Conservation (phyloP, 257 asterid species). For the Lavandula angustifolia region DNA sequence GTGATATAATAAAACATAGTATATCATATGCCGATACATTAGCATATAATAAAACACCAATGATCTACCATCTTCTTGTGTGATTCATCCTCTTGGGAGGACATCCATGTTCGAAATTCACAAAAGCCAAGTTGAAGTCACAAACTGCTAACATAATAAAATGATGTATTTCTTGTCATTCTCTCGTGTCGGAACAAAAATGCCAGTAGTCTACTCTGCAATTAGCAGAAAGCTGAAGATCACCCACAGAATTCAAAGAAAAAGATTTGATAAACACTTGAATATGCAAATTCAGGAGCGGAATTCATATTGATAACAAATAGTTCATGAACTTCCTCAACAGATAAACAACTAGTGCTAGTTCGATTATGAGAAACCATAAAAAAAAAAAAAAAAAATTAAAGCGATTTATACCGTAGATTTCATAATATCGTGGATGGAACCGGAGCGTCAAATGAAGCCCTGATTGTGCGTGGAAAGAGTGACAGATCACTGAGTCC, state of each 20-base stretch:
- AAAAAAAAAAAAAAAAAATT: background rate
- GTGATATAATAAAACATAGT: constrained; percentile 28
- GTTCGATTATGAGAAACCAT: background rate
- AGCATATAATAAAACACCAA: constrained; percentile 4
- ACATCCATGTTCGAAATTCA: constrained; percentile 31
- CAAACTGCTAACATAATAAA: background rate
- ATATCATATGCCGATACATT: constrained; percentile 13
- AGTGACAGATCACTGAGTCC: constrained; percentile 49
- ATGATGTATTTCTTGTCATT: constrained; percentile 3
- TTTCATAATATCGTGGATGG: constrained; percentile 57
- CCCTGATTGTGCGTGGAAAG: constrained; percentile 58
- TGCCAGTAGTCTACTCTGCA: constrained; percentile 15
- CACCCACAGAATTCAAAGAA: background rate
- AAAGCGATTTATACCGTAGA: constrained; percentile 44
- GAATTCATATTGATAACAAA: background rate
- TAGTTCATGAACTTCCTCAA: background rate
- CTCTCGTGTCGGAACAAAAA: constrained; percentile 5
- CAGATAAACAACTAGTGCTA: constrained; percentile 22
- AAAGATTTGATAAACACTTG: background rate
- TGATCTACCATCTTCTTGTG: constrained; percentile 31
- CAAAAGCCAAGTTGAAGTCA: constrained; percentile 15
- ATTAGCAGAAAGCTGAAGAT: constrained; percentile 15
- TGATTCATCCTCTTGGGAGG: constrained; percentile 51
- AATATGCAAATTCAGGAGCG: constrained; percentile 3
- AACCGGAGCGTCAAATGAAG: constrained; percentile 36